These are phyloP conservation scores for Aspergillus melleus DNA, from an alignment of 2,329 filamentous ascomycete species.

Conservation along the genomic window DNA sequence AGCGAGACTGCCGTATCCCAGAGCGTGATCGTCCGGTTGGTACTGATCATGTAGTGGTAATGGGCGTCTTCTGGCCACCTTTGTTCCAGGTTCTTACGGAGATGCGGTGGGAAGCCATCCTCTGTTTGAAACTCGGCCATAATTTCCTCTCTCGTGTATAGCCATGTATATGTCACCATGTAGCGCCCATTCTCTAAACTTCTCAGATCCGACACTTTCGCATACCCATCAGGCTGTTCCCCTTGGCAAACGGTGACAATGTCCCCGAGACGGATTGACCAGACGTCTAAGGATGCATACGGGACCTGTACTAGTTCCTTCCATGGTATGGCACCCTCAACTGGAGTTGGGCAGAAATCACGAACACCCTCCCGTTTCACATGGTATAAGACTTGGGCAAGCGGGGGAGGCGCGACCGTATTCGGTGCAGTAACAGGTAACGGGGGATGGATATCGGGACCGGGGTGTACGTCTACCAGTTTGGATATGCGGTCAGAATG, in stretches of 20 bases:
- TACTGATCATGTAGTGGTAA: conserved; percentile 4
- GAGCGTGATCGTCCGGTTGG: conserved; percentile 1
- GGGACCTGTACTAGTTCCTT: not conserved
- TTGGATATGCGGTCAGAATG: not conserved
- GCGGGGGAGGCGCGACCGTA: not conserved
- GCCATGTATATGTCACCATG: conserved; percentile 3
- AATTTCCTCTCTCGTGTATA: conserved; percentile 2
- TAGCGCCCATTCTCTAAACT: conserved; percentile 2
- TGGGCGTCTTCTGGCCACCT: not conserved
- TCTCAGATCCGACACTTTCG: conserved; percentile 1
- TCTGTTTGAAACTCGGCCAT: not conserved
- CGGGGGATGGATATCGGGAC: not conserved
- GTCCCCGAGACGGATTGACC: not conserved
- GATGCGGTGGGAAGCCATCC: not conserved
- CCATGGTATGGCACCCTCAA: not conserved
- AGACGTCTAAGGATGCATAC: not conserved
- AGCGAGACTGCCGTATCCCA: conserved; percentile 2
- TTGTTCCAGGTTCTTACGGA: not conserved
- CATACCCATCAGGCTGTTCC: not conserved
- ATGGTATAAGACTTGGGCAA: not conserved
- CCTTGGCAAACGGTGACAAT: not conserved
- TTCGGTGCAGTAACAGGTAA: not conserved
- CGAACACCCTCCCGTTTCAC: not conserved
- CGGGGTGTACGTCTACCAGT: not conserved
- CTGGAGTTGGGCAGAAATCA: not conserved